Evolutionary conservation across 805 yeast genomes (phyloP), one percentile per base, ranked within the genome.

Genomic region (Dipodascus geniculatus): DNA sequence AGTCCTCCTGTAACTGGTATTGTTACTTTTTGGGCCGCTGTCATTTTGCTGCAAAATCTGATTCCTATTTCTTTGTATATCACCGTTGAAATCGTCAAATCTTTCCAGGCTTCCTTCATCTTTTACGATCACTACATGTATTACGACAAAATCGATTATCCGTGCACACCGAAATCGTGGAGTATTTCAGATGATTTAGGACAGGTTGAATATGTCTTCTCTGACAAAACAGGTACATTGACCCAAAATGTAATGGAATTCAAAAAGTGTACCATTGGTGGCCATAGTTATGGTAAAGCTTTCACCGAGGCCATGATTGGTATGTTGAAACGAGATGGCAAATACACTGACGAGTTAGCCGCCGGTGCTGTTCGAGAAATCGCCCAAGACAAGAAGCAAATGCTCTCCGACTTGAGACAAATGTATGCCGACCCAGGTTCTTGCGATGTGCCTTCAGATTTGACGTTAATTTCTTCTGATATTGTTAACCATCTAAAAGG

Each of bases 221-320:
- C 88, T 61, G 95, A 85, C 70, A 85, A 85, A 67, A 85, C 95
- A 0, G 95, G 95, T 47, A 85, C 95, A 0, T 72, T 85, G 61
- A 85, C 95, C 2, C 93, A 86, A 67, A 85, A 85, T 63, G 80
- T 85, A 24, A 85, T 85, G 95, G 91, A 85, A 64, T 86, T 85
- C 70, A 82, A 81, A 60, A 85, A 85, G 66, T 84, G 90, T 64
- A 79, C 88, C 3, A 76, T 86, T 56, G 78, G 77, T 50, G 87
- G 89, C 9, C 74, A 76, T 50, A 71, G 83, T 0, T 86, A 86
- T 61, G 95, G 93, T 3, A 68, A 78, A 48, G 86, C 89, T 0
- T 85, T 82, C 64, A 84, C 90, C 6, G 88, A 84, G 59, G 89
- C 89, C 1, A 73, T 79, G 60, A 83, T 82, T 50, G 90, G 90